Evolutionary conservation across 169 alveolate species (phyloP), one percentile per base, ranked within the genome.

Genomic region (Cryptosporidium muris): DNA sequence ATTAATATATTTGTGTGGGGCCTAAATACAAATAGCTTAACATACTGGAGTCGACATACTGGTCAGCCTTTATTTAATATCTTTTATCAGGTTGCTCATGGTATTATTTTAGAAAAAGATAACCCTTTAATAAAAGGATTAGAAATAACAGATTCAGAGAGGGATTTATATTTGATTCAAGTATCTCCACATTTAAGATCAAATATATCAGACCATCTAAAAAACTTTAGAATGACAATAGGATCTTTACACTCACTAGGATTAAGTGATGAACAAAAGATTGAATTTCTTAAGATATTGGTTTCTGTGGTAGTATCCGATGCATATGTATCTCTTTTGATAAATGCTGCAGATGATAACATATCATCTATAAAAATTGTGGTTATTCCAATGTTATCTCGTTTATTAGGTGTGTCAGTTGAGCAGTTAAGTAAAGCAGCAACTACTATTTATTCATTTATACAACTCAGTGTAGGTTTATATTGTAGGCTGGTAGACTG

Each of bases 71-170:
- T 74, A 47, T 74, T 74, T 74, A 43, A 66, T 25, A 58, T 74
- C 25, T 74, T 74, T 60, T 74, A 74, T 47, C 85, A 74, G n/a
- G 36, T 74, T 7, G 85, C 85, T 16, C 85, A 74, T 47, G 85
- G 85, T 9, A 37, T 74, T 37, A 60, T 74, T 11, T 74, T 74
- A 45, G 85, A 74, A 25, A 74, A 60, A 12, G 60, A 42, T 43
- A 74, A 74, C 48, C 68, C 67, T 2, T 58, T 74, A 38, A 74
- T 74, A 58, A 49, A 58, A 43, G 40, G 74, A 14, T 45, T 74
- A 36, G 54, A 34, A 34, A 43, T 74, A 37, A 54, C 74, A 0
- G 45, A 74, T 1, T 49, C 63, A 2, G 85, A 74, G 47, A 37
- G 42, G 3, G 60, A 58, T 66, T 25, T 74, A 8, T 74, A 74